A percentile compares a stretch with the other conserved stretches of the same genome.
Evolutionary conservation across 495 filamentous ascomycete genomes (phyloP).

Genomic region (Clavariopsis aquatica): DNA sequence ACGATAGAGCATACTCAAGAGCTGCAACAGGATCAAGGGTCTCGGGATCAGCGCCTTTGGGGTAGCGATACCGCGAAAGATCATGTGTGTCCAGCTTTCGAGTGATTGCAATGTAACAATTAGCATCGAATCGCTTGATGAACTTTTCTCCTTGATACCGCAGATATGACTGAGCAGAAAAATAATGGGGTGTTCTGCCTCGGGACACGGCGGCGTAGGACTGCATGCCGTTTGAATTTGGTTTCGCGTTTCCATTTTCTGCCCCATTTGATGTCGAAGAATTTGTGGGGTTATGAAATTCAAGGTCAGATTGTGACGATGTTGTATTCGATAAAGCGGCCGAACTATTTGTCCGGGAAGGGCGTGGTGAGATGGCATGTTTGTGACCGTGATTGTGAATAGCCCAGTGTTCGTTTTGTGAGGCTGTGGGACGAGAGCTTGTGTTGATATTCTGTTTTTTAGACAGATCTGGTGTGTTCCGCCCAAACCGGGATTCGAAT

Average conservation of each 20-base stretch:
- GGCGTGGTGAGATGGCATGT: constrained; percentile 49
- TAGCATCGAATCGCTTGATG: constrained; percentile 93
- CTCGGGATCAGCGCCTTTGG: constrained; percentile 23
- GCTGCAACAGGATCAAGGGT: constrained; percentile 41
- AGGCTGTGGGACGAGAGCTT: constrained; percentile 60
- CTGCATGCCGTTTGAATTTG: constrained; percentile 17
- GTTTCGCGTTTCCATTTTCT: neutral
- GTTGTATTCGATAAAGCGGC: constrained; percentile 26
- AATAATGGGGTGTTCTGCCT: constrained; percentile 75
- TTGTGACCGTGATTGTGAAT: constrained; percentile 96
- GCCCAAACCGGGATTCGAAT: constrained; percentile 91
- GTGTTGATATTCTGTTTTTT: constrained; percentile 77
- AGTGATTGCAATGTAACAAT: constrained; percentile 98
- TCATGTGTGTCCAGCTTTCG: constrained; percentile 99
- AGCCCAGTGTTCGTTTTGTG: constrained; percentile 81
- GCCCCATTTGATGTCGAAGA: constrained; percentile 4
- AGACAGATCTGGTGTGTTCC: constrained; percentile 85
- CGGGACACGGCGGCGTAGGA: constrained; percentile 35
- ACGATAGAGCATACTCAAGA: constrained; percentile 70
- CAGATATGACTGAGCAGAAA: constrained; percentile 95
- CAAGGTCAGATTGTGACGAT: constrained; percentile 18
- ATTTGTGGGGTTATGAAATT: constrained; percentile 31
- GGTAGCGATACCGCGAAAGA: constrained; percentile 69
- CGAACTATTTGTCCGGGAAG: constrained; percentile 47
- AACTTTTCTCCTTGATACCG: constrained; percentile 98